Conservation (phyloP, 2,329 filamentous ascomycete genomes). For the Xylaria multiplex region DNA sequence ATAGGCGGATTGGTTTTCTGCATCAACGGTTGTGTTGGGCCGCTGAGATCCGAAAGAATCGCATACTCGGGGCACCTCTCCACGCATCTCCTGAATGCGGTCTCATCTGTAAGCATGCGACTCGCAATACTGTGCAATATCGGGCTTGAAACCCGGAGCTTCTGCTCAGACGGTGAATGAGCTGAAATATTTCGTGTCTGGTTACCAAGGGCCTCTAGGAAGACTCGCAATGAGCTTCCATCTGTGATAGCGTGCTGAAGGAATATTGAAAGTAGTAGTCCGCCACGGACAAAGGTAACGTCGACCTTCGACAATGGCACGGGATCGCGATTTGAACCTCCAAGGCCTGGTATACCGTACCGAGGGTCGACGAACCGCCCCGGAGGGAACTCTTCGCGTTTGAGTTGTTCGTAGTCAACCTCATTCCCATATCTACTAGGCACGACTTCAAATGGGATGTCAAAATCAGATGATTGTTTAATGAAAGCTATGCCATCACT, state of each 20-base stretch:
- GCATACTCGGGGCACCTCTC: slow-evolving; percentile 54
- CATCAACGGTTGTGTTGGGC: slow-evolving; percentile 52
- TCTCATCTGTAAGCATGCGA: slow-evolving; percentile 35
- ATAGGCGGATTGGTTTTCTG: slow-evolving; percentile 40
- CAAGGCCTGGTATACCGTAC: slow-evolving; percentile 41
- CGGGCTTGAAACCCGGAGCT: slow-evolving; percentile 38
- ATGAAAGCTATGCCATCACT: slow-evolving; percentile 42
- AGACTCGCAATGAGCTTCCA: slow-evolving; percentile 53
- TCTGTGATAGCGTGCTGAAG: slow-evolving; percentile 57
- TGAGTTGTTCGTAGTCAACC: slow-evolving; percentile 43
- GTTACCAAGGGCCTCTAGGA: slow-evolving; percentile 53
- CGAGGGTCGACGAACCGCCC: slow-evolving; percentile 43
- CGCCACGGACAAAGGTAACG: slow-evolving; percentile 53
- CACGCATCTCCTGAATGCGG: slow-evolving; percentile 44
- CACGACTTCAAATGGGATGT: slow-evolving; percentile 46
- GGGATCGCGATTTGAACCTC: slow-evolving; percentile 35
- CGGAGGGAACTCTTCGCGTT: slow-evolving; percentile 45
- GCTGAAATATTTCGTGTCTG: slow-evolving; percentile 47
- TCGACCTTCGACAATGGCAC: slow-evolving; percentile 54
- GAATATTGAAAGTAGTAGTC: slow-evolving; percentile 54
- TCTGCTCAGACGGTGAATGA: slow-evolving; percentile 46
- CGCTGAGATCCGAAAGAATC: slow-evolving; percentile 47
- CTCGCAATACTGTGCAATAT: slow-evolving; percentile 34
- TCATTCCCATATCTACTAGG: slow-evolving; percentile 31
- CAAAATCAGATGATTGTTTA: slow-evolving; percentile 41